Percentiles rank a stretch among this genome's conserved stretches.
These are phyloP conservation scores for Cardiospermum halicacabum DNA, from an alignment of 345 rosid genomes.

Conservation along the genomic window DNA sequence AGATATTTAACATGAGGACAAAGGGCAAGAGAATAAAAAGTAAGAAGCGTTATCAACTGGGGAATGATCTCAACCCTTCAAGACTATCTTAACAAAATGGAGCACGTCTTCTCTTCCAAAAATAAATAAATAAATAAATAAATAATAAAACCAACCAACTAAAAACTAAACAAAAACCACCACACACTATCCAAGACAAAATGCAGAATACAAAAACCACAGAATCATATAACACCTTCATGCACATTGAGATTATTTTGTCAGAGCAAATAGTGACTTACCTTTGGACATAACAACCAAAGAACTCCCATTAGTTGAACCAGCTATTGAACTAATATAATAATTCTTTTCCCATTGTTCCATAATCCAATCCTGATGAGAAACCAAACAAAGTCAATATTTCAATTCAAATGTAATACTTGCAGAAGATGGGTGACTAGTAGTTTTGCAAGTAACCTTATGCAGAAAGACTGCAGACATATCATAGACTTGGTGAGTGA, in stretches of 20 bases:
- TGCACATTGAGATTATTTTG: background rate
- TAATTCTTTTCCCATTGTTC: constrained; percentile 96
- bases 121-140: no score
- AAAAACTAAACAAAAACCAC: no score
- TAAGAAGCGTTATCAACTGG: background rate
- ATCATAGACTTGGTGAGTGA: constrained; percentile 81
- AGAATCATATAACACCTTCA: background rate
- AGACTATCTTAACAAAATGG: background rate
- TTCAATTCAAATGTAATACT: constrained; percentile 10
- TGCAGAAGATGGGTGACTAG: constrained; percentile 12
- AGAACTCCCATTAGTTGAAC: constrained; percentile 86
- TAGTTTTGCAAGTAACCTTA: constrained; percentile 48
- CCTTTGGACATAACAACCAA: constrained; percentile 97
- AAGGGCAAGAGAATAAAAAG: background rate
- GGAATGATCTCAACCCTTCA: background rate
- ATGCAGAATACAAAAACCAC: background rate
- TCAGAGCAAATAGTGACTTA: constrained; percentile 22
- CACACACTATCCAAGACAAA: no score
- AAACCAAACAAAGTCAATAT: constrained; percentile 15
- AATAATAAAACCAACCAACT: no score
- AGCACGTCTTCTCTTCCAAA: no score
- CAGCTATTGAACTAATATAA: constrained; percentile 92
- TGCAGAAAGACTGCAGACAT: constrained; percentile 76
- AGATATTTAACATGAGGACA: background rate
- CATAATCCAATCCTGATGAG: constrained; percentile 92